Base-by-base conservation (phyloP, 2,329 filamentous ascomycete genomes). In the Colletotrichum camelliae region DNA sequence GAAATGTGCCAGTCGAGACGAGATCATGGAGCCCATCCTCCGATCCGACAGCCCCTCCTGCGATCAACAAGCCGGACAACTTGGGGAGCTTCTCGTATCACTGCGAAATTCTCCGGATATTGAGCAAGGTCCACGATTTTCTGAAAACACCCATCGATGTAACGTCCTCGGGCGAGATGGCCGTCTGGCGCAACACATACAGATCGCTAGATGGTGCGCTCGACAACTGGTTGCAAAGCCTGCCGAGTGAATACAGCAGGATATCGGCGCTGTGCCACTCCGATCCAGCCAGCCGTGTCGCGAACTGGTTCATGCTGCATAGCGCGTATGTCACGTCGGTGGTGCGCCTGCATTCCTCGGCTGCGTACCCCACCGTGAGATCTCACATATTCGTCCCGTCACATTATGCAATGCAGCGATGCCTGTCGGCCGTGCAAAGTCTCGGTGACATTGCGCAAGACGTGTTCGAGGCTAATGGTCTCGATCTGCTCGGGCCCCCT, bases 231-330 rank as follows among this genome's bases (percentile, higher is more conserved):
- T 76, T 87, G 18, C 84, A 86, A 67, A 85, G 83, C 48, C 78
- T 87, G 15, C 86, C 86, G 2, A 85, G 85, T 76, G 86, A 87
- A 68, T 87, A 87, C 72, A 84, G 85, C 80, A 84, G 84, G n/a
- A 87, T 87, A 29, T 87, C 85, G 9, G 85, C 86, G 2, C 80
- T 87, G 13, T 87, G 86, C 52, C 86, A 87, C 78, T 87, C 86
- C 7, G 86, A 87, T 21, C 86, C 86, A 4, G 86, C 85, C 3
- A 87, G 85, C 67, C 84, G 86, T 2, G 86, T 87, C 2, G 86
- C 86, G n/a, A 87, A 87, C 76, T 87, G 85, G 86, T 87, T 87
- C 74, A 86, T 87, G 84, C 80, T 87, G 10, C 86, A 87, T 31
- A 86, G 86, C 77, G 86, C 86, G 9, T 87, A 87, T 61, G 85